Evolutionary conservation across 2,329 filamentous ascomycete species (phyloP).

Genomic region (Ceratocystiopsis minuta): DNA sequence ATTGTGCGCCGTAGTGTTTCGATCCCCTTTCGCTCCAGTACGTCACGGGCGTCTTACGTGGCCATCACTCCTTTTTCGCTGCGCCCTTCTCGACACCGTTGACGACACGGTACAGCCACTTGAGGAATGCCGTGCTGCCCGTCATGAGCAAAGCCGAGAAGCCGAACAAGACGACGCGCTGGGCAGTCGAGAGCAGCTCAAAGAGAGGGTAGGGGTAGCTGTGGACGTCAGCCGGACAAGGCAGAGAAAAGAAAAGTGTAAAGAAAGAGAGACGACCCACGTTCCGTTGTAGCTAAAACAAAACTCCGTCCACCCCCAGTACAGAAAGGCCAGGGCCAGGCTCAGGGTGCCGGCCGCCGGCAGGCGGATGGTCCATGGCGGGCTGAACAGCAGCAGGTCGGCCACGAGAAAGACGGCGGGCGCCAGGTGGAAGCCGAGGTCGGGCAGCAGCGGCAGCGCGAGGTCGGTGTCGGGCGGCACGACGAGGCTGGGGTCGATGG

Average conservation of each 20-base stretch:
- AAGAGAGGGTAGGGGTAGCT: constrained; percentile 85
- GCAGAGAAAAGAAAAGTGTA: not conserved
- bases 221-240: not conserved
- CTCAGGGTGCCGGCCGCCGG: constrained; percentile 41
- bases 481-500: constrained; percentile 34
- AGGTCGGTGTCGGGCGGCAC: constrained; percentile 38
- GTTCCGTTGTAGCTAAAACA: constrained; percentile 51
- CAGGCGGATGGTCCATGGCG: constrained; percentile 50
- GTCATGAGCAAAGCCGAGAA: constrained; percentile 56
- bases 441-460: constrained; percentile 34
- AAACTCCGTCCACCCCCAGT: constrained; percentile 63
- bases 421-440: constrained; percentile 45
- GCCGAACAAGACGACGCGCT: constrained; percentile 51
- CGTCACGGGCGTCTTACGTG: no score
- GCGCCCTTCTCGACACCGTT: constrained; percentile 35
- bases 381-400: constrained; percentile 51
- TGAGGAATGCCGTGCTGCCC: constrained; percentile 46
- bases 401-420: constrained; percentile 45
- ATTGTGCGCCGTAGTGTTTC: no score
- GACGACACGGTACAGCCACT: constrained; percentile 48
- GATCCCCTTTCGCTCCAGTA: no score
- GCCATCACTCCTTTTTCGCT: constrained; percentile 18
- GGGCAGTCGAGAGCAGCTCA: constrained; percentile 42
- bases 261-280: constrained; percentile 24
- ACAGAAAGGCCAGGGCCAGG: constrained; percentile 40